Percentiles rank a stretch among this genome's conserved stretches.
These are phyloP conservation scores for Pythium coloratum DNA, from an alignment of 352 stramenopile species.

Conservation along the genomic window DNA sequence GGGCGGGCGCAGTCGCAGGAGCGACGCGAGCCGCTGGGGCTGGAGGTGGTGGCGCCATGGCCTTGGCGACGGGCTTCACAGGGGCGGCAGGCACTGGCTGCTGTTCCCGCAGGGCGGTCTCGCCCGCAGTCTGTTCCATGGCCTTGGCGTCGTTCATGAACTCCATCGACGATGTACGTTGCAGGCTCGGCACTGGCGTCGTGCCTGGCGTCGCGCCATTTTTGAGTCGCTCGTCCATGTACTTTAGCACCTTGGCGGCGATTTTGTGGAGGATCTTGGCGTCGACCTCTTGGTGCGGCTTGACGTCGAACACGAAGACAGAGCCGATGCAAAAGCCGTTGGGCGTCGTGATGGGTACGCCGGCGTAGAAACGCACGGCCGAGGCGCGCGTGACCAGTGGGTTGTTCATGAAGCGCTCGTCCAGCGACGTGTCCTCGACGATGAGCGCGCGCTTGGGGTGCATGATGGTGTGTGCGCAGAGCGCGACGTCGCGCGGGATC, in stretches of 20 bases:
- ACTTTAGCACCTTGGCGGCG: slow-evolving; percentile 85
- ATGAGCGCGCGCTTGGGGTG: slow-evolving; percentile 78
- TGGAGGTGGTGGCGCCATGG: slow-evolving; percentile 14
- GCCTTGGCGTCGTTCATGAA: slow-evolving; percentile 26
- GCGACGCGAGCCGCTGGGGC: slow-evolving; percentile 19
- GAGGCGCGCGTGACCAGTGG: slow-evolving; percentile 79
- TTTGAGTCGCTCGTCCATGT: slow-evolving; percentile 85
- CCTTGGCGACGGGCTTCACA: slow-evolving; percentile 34
- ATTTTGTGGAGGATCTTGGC: slow-evolving; percentile 87
- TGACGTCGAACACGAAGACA: slow-evolving; percentile 87
- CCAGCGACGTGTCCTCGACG: slow-evolving; percentile 78
- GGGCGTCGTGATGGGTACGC: slow-evolving; percentile 77
- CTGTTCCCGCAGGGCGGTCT: slow-evolving; percentile 58
- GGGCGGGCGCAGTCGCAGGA: slow-evolving; percentile 2
- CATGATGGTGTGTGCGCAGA: slow-evolving; percentile 88
- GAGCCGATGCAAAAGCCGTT: slow-evolving; percentile 81
- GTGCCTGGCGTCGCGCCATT: slow-evolving; percentile 17
- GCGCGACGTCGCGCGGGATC: slow-evolving; percentile 79
- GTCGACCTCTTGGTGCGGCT: slow-evolving; percentile 71
- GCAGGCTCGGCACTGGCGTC: slow-evolving; percentile 14
- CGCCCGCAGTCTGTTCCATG: slow-evolving; percentile 50
- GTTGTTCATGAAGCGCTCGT: slow-evolving; percentile 85
- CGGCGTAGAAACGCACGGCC: slow-evolving; percentile 82
- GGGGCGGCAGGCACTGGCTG: slow-evolving; percentile 28
- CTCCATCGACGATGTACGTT: slow-evolving; percentile 38